Evolutionary conservation across 305 asterid genomes (phyloP), one percentile per base, ranked within the genome.

Genomic region (Plantago rigida): DNA sequence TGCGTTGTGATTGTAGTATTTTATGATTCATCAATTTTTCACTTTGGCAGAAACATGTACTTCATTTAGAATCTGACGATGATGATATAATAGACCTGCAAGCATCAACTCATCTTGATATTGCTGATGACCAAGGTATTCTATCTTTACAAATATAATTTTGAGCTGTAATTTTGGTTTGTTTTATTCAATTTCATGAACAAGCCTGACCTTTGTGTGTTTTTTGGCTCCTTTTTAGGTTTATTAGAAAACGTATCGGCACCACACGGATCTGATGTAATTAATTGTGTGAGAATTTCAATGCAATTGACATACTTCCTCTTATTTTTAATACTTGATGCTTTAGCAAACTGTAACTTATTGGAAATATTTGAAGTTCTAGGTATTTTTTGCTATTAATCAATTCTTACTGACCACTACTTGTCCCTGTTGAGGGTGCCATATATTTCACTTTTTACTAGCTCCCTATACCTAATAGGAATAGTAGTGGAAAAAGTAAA

Each of bases 1-100:
- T 31, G 1, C 7, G 5, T 5, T 31, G 39, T 31, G 39, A 5
- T 47, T 54, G 50, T 22, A 36, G 28, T 2, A 41, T 17, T 13
- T 56, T 13, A 2, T 9, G 39, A 9, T 7, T 41, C 13, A 11
- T 12, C 3, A 15, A 14, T 57, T 51, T 58, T 62, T 44, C 49
- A 59, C 59, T 3, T 26, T 36, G 71, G 78, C 78, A 78, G 87
- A 73, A 68, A 22, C 59, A 63, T 56, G 71, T 71, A 54, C 55
- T 64, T 56, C 41, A 63, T 72, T 62, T 79, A 50, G 86, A 82
- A 67, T 75, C 85, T 67, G 83, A 77, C 73, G 86, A 83, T 61
- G 87, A 77, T 75, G 73, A 24, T 47, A 59, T 12, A 28, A 60
- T 47, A 68, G 73, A 69, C 50, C 59, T 44, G 41, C 50, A 67